phyloP scores from a whole-genome alignment of 345 rosid genomes.

The Pugionium dolabratum region DNA sequence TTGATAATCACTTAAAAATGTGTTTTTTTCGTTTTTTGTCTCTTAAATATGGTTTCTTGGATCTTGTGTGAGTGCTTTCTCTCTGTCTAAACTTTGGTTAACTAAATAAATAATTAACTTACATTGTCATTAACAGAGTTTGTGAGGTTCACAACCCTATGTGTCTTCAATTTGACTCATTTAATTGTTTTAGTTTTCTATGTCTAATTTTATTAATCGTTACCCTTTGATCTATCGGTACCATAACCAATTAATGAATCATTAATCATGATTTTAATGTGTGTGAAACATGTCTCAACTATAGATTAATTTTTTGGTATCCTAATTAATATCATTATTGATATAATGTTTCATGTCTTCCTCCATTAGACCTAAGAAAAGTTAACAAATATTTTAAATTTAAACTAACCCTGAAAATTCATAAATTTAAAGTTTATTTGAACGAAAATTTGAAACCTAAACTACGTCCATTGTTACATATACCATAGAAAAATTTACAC shows the following conservation, averaged over 20 bases:
- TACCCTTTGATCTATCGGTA: conserved; percentile 29
- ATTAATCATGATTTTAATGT: conserved; percentile 37
- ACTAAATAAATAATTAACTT: conserved; percentile 23
- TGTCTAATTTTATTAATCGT: not conserved
- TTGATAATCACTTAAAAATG: conserved; percentile 5
- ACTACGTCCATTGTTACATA: too few species aligned
- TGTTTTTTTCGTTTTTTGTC: not conserved
- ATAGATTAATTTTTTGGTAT: too few species aligned
- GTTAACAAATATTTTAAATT: too few species aligned
- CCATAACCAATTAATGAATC: conserved; percentile 33
- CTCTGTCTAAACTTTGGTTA: conserved; percentile 23
- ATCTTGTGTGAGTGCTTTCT: conserved; percentile 45
- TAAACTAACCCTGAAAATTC: too few species aligned
- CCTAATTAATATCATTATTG: too few species aligned
- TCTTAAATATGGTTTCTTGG: conserved; percentile 23
- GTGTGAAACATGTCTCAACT: conserved; percentile 27
- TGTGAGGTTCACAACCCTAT: conserved; percentile 44
- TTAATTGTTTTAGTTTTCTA: conserved; percentile 36
- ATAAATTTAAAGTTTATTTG: too few species aligned
- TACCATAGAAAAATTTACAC: too few species aligned
- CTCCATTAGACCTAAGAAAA: too few species aligned
- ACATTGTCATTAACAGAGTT: conserved; percentile 38
- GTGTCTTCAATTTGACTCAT: conserved; percentile 30
- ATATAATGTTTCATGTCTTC: not conserved
- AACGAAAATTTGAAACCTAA: too few species aligned